Base-by-base conservation (phyloP, 441 rosid species). In the Aleurites moluccanus region DNA sequence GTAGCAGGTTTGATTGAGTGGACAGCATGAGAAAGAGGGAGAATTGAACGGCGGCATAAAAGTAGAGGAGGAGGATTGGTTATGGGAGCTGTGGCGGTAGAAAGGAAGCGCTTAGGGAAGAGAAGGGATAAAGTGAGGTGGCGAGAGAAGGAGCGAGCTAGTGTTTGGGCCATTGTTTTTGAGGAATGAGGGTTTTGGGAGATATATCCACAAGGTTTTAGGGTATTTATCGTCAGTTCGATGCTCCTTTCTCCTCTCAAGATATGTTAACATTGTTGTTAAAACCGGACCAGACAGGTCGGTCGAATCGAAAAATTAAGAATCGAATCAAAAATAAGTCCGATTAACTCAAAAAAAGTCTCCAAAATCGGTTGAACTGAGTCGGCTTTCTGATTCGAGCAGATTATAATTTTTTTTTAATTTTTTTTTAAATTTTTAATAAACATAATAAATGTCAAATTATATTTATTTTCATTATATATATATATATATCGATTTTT, bases 111-210 rank as follows among this genome's bases (percentile, higher is more conserved):
- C 49, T 72, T 88, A 11, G 88, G 70, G 72, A 80, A 56, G 65
- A 81, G 33, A 44, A 59, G 11, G 52, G 78, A 62, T 77, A 74
- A 10, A 6, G 79, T 25, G 27, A 77, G 84, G 84, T 83, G 85
- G 88, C 89, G 93, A 73, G 76, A 60, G 10, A 82, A 18, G 38
- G 77, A 69, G 70, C 92, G 91, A 13, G 85, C 83, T 67, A 95
- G 86, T 83, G 92, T 81, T 86, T 84, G 89, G 30, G 95, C 90
- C 99, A 95, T 95, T 49, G 13, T 23, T 13, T 3, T 33, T 16
- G 8, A 18, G 42, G 7, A 30, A 18, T 6, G 21, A 62, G 66
- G 42, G 66, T 62, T 62, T 33, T 30, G 3, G 44, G 2, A 60
- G 64, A 38, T 38, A 38, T 38, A 6, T 38, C 7, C 8, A 60